A percentile compares a stretch with the other conserved stretches of the same genome.
Evolutionary conservation across 2,329 filamentous ascomycete species (phyloP).

Genomic region (Beauveria varroae): DNA sequence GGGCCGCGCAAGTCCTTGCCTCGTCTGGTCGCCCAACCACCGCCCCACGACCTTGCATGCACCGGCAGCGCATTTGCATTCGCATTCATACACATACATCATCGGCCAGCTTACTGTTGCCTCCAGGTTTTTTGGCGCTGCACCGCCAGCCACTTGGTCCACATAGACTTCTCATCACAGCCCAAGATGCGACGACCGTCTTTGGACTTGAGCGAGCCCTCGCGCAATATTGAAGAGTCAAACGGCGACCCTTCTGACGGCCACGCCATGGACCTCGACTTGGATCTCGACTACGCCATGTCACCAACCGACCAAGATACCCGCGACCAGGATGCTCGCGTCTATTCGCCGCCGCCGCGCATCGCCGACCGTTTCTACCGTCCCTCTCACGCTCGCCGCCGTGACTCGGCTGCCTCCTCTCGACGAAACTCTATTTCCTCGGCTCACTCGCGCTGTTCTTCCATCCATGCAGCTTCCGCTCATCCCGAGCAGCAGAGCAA

Average conservation of each 20-base stretch:
- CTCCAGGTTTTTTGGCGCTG: neutral
- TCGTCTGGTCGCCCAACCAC: neutral
- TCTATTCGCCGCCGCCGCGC: slow-evolving; percentile 61
- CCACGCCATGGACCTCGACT: slow-evolving; percentile 15
- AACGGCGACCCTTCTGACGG: slow-evolving; percentile 23
- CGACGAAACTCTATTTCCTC: slow-evolving; percentile 76
- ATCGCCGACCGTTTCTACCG: slow-evolving; percentile 74
- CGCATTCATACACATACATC: neutral
- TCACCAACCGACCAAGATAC: slow-evolving; percentile 30
- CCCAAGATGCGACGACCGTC: slow-evolving; percentile 36
- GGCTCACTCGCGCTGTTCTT: slow-evolving; percentile 61
- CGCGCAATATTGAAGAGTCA: slow-evolving; percentile 32
- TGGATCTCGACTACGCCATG: slow-evolving; percentile 28
- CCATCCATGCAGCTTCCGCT: slow-evolving; percentile 44
- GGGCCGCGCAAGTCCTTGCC: neutral
- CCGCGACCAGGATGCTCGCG: slow-evolving; percentile 26
- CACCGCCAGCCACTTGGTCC: neutral
- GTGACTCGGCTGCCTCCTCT: slow-evolving; percentile 69
- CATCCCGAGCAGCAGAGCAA: slow-evolving; percentile 61
- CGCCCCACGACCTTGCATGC: slow-evolving; percentile 3
- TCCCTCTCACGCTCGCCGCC: slow-evolving; percentile 57
- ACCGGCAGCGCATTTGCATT: neutral
- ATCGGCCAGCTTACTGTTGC: neutral
- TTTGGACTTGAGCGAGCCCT: slow-evolving; percentile 32
- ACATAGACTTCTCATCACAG: neutral